Percentiles rank a stretch among this genome's conserved stretches.
These are phyloP conservation scores for Metrosideros polymorpha DNA, from an alignment of 441 rosid species.

Conservation along the genomic window DNA sequence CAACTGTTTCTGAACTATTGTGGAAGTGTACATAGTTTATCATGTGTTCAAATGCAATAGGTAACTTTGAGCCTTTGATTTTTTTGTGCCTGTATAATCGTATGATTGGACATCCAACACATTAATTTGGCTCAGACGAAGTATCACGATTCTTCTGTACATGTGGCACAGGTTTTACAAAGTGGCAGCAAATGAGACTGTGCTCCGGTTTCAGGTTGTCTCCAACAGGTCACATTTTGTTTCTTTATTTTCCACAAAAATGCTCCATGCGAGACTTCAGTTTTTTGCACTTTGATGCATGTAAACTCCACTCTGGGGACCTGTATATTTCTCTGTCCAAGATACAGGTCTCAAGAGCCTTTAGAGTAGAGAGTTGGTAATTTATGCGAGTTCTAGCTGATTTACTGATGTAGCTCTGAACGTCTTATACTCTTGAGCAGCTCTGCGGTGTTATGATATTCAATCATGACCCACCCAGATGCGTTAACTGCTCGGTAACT, in stretches of 20 bases:
- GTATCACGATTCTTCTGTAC: neutral
- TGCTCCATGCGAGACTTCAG: neutral
- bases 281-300: neutral
- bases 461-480: constrained; percentile 81
- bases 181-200: constrained; percentile 44
- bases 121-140: neutral
- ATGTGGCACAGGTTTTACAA: constrained; percentile 63
- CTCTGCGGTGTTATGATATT: constrained; percentile 77
- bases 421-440: constrained; percentile 45
- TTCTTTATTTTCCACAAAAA: constrained; percentile 18
- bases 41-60: neutral
- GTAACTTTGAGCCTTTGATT: neutral
- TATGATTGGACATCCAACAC: neutral
- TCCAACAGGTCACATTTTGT: constrained; percentile 70
- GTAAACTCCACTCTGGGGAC: neutral
- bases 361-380: neutral
- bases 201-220: constrained; percentile 99
- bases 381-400: constrained; percentile 1
- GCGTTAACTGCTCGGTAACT: constrained; percentile 69
- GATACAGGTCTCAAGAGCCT: neutral
- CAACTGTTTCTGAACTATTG: neutral
- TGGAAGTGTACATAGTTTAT: neutral
- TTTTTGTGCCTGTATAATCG: neutral
- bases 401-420: constrained; percentile 12
- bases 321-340: neutral